Percentiles rank a stretch among this genome's conserved stretches.
phyloP scores from a whole-genome alignment of 345 rosid species.

The Rhodomyrtus tomentosa region DNA sequence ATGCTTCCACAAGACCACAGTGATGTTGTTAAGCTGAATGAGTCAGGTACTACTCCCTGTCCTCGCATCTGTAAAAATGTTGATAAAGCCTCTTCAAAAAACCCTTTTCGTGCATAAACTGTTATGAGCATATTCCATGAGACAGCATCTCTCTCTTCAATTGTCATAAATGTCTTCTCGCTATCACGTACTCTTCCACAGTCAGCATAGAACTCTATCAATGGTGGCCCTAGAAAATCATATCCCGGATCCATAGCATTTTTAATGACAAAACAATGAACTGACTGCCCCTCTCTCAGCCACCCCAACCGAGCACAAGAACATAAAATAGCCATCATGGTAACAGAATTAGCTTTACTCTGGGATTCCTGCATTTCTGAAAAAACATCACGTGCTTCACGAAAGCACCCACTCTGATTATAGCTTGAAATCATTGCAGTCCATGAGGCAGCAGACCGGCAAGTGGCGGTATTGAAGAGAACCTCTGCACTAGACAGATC shows the following conservation, averaged over 20 bases:
- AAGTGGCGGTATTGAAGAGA: slow-evolving; percentile 17
- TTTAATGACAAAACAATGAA: slow-evolving; percentile 54
- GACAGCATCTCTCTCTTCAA: slow-evolving; percentile 39
- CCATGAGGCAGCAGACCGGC: slow-evolving; percentile 38
- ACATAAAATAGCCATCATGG: slow-evolving; percentile 48
- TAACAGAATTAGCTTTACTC: slow-evolving; percentile 42
- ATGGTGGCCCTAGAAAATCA: slow-evolving; percentile 47
- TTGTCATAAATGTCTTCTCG: slow-evolving; percentile 24
- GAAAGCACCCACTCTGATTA: slow-evolving; percentile 34
- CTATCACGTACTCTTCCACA: slow-evolving; percentile 35
- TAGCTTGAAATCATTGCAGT: slow-evolving; percentile 71
- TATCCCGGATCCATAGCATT: slow-evolving; percentile 21
- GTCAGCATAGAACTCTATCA: slow-evolving; percentile 55
- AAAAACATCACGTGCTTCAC: slow-evolving; percentile 40
- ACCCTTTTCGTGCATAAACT: slow-evolving; percentile 33
- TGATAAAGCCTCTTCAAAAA: slow-evolving; percentile 32
- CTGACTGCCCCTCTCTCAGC: slow-evolving; percentile 55
- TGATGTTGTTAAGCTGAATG: slow-evolving; percentile 57
- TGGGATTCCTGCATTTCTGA: slow-evolving; percentile 33
- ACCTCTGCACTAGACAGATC: slow-evolving; percentile 55
- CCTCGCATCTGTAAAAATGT: slow-evolving; percentile 43
- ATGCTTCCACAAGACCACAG: slow-evolving; percentile 53
- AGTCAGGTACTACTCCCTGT: slow-evolving; percentile 39
- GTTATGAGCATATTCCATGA: slow-evolving; percentile 72
- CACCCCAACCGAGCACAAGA: slow-evolving; percentile 51